phyloP scores from a whole-genome alignment of 2,329 filamentous ascomycete species.

The Tolypocladium ovalisporum region DNA sequence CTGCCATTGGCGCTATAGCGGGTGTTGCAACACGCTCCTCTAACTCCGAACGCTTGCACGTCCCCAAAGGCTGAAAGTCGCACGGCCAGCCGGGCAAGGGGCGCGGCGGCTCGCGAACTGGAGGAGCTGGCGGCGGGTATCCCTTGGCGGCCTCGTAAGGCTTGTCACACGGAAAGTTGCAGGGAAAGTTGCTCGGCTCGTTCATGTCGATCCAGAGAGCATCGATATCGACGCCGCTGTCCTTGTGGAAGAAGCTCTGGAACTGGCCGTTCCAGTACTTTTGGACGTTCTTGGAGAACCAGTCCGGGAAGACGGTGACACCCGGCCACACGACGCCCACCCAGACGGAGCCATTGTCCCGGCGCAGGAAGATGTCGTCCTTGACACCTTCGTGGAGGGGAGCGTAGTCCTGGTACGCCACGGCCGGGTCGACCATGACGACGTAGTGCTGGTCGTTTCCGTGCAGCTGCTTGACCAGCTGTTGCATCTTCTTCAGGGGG shows the following conservation, averaged over 20 bases:
- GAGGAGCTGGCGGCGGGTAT: slow-evolving; percentile 50
- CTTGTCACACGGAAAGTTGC: slow-evolving; percentile 17
- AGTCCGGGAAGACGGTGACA: slow-evolving; percentile 62
- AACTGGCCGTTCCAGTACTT: slow-evolving; percentile 64
- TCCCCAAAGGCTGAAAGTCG: slow-evolving; percentile 15
- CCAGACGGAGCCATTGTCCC: slow-evolving; percentile 44
- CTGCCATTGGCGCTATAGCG: background rate
- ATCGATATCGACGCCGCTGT: slow-evolving; percentile 62
- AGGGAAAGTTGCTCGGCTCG: slow-evolving; percentile 26
- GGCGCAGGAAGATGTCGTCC: slow-evolving; percentile 36
- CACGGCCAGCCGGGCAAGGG: slow-evolving; percentile 57
- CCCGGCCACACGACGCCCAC: slow-evolving; percentile 70
- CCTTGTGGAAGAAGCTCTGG: slow-evolving; percentile 48
- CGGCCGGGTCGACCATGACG: slow-evolving; percentile 67
- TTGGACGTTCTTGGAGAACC: slow-evolving; percentile 57
- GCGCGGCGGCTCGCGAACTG: slow-evolving; percentile 52
- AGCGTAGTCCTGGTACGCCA: slow-evolving; percentile 38
- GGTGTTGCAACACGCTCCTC: slow-evolving; percentile 2
- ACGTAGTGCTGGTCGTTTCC: slow-evolving; percentile 57
- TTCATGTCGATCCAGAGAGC: slow-evolving; percentile 69
- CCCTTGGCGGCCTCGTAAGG: slow-evolving; percentile 16
- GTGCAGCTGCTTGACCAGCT: slow-evolving; percentile 58
- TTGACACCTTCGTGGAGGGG: slow-evolving; percentile 28
- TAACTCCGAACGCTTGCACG: slow-evolving; percentile 4
- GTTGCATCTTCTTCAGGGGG: slow-evolving; percentile 49